Conservation (phyloP, 139 green algal genomes). For the Chlorella sp. region DNA sequence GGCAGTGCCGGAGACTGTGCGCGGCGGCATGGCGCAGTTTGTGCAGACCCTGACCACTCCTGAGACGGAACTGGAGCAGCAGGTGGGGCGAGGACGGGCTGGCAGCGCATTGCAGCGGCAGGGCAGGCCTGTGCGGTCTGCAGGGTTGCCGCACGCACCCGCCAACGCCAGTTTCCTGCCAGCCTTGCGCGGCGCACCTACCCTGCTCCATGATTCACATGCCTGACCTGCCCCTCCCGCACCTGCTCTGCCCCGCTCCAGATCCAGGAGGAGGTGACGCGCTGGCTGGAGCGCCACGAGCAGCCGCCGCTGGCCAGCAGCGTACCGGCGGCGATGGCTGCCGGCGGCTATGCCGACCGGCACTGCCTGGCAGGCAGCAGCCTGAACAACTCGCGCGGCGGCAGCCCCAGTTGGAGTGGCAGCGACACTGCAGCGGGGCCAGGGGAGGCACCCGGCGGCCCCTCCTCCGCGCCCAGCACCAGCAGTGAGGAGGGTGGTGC, state of each 20-base stretch:
- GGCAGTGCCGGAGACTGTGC: no score
- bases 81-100: slow-evolving; percentile 8
- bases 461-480: not conserved
- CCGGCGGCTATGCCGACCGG: not conserved
- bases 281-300: not conserved
- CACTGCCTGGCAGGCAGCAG: slow-evolving; percentile 20
- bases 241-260: not conserved
- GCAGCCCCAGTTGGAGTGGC: not conserved
- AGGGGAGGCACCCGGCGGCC: not conserved
- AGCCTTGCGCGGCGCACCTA: no score
- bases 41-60: not conserved
- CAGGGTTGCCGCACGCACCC: no score
- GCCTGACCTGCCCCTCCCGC: no score
- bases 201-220: no score
- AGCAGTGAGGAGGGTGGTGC: slow-evolving; percentile 34
- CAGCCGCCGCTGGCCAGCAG: not conserved
- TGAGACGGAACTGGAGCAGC: slow-evolving; percentile 19
- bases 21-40: not conserved
- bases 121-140: no score
- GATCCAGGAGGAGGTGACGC: not conserved
- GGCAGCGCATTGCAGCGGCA: no score
- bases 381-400: not conserved
- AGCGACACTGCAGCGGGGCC: no score
- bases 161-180: no score
- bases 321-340: not conserved